Percentiles rank a stretch among this genome's conserved stretches.
Conservation (phyloP, 1,284 basidiomycete species). For the Ceratobasidium sp. region DNA sequence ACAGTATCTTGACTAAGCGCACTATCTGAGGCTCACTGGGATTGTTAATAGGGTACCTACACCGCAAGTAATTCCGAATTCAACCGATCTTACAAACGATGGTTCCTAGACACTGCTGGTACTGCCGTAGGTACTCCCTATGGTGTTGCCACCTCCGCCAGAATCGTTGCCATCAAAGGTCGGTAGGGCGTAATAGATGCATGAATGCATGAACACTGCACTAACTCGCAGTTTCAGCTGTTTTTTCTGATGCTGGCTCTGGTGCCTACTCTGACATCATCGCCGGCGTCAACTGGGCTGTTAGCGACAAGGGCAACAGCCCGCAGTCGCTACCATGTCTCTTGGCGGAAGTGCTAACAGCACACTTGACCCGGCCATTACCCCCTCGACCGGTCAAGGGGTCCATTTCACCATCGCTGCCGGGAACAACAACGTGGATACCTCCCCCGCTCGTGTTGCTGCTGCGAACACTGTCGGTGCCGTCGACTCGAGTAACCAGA, state of each 20-base stretch:
- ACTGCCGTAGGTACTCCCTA: constrained; percentile 69
- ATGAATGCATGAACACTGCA: constrained; percentile 71
- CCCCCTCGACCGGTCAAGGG: constrained; percentile 76
- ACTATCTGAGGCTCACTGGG: too few species aligned
- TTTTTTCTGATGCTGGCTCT: constrained; percentile 91
- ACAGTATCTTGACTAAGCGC: too few species aligned
- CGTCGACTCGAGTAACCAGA: constrained; percentile 81
- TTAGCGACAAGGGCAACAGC: constrained; percentile 64
- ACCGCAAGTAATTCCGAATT: not conserved
- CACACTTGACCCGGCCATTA: constrained; percentile 46
- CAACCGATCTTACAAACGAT: not conserved
- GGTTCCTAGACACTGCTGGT: constrained; percentile 52
- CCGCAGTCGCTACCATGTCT: constrained; percentile 40
- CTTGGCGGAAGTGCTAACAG: constrained; percentile 29
- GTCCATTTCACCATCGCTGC: constrained; percentile 97
- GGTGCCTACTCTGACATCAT: constrained; percentile 97
- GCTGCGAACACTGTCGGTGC: constrained; percentile 91
- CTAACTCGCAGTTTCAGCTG: constrained; percentile 58
- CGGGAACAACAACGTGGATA: constrained; percentile 71
- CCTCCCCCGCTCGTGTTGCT: constrained; percentile 65
- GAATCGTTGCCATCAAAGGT: constrained; percentile 91
- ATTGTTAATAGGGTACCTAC: constrained; percentile 47
- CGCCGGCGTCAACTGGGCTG: constrained; percentile 85
- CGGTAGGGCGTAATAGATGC: constrained; percentile 55
- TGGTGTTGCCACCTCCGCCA: constrained; percentile 95